A percentile compares a stretch with the other conserved stretches of the same genome.
Evolutionary conservation across 176 grass and related monocot species (phyloP).

Genomic region (Musa beccarii): DNA sequence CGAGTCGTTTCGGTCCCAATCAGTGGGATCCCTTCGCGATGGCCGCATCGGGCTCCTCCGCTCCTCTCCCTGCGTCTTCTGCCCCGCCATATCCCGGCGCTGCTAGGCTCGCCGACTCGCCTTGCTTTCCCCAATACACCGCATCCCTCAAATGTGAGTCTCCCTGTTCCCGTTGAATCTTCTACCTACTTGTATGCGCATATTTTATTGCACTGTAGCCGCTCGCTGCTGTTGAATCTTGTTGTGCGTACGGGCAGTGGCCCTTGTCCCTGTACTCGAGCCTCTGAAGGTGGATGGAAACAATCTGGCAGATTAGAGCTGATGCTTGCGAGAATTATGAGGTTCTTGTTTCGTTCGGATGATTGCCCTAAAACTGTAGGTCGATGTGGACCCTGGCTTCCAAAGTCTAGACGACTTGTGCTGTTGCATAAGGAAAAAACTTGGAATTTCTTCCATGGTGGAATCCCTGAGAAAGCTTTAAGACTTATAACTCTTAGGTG

Average conservation of each 20-base stretch:
- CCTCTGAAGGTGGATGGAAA: not conserved
- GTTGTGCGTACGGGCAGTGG: not conserved
- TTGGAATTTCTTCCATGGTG: too few species aligned
- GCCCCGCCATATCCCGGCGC: constrained; percentile 46
- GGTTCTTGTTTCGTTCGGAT: not conserved
- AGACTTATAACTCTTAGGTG: too few species aligned
- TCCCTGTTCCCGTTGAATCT: not conserved
- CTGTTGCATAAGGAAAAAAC: too few species aligned
- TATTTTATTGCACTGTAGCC: not conserved
- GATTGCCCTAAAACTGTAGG: not conserved
- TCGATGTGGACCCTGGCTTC: not conserved
- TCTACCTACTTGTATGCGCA: constrained; percentile 3
- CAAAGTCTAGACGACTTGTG: too few species aligned
- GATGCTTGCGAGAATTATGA: not conserved
- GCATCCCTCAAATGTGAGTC: constrained; percentile 79
- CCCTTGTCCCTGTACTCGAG: not conserved
- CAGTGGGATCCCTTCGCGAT: not conserved
- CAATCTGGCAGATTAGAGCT: not conserved
- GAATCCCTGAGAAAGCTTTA: too few species aligned
- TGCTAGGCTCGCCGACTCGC: constrained; percentile 56
- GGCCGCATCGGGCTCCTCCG: not conserved
- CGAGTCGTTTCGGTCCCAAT: too few species aligned
- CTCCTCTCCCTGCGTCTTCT: constrained; percentile 17
- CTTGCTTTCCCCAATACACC: constrained; percentile 75
- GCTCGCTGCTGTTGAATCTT: not conserved